Evolutionary conservation across 164 flowering plant genomes (phyloP), one percentile per base, ranked within the genome.

Genomic region (Vitis riparia): DNA sequence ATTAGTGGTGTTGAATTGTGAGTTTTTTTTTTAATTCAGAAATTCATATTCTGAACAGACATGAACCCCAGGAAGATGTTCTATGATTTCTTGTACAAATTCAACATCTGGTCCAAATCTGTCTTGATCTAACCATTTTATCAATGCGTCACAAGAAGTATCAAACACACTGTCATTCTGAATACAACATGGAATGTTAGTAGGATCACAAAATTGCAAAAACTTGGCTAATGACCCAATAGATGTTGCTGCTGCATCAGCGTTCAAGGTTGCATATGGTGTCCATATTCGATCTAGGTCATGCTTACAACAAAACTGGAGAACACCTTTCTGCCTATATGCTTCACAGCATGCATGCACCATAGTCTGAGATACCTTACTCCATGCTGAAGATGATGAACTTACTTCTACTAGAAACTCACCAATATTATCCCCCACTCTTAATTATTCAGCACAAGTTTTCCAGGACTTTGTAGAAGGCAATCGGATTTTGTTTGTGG

Each of bases 51-150:
- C 66, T 49, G 82, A 78, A 80, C 97, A 91, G 16, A 72, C 65
- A 50, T 72, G 70, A 50, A 67, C 78, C 55, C 90, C 91, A 73
- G 97, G 94, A 69, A 87, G 87, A 70, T 83, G 86, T 77, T 93
- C 99, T 37, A 95, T 73, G n/a, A 90, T 72, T 83, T 93, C 99
- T 79, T 88, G 93, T 64, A 95, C 97, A 85, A 95, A 91, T 61
- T 87, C 93, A 65, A 78, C 61, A 69, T 92, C 96, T 51, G 89
- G 73, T 65, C 98, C 98, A 88, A 88, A 92, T 63, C 98, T 88
- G 68, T 92, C 98, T 71, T 79, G 86, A 50, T 80, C 79, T 70
- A 91, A 69, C 98, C 98, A 92, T 68, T 81, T 82, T 51, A 37
- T 65, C 29, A 91, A 69, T n/a, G 66, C 51, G 13, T 68, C 57